Evolutionary conservation across 345 rosid species (phyloP).

Genomic region (Boechera divaricarpa): DNA sequence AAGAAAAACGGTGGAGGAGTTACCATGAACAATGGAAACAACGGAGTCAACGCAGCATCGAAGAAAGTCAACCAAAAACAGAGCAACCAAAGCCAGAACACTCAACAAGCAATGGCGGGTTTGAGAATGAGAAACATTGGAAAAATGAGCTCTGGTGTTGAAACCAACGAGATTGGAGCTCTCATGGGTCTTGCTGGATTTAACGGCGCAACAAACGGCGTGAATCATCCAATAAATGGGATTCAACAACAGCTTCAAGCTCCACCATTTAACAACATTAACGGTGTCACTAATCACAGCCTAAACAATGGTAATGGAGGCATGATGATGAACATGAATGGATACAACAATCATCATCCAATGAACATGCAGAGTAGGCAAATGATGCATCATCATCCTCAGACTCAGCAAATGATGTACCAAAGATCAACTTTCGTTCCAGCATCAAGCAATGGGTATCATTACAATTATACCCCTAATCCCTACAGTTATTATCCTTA

Average conservation of each 20-base stretch:
- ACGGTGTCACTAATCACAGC: slow-evolving; percentile 51
- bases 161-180: slow-evolving; percentile 52
- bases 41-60: slow-evolving; percentile 49
- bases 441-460: slow-evolving; percentile 66
- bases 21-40: slow-evolving; percentile 40
- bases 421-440: slow-evolving; percentile 62
- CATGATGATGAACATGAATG: slow-evolving; percentile 54
- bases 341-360: slow-evolving; percentile 36
- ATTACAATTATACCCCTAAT: slow-evolving; percentile 49
- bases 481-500: slow-evolving; percentile 50
- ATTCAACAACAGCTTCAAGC: slow-evolving; percentile 48
- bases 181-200: slow-evolving; percentile 62
- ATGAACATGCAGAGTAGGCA: slow-evolving; percentile 56
- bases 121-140: slow-evolving; percentile 56
- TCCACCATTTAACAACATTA: slow-evolving; percentile 54
- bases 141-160: slow-evolving; percentile 44
- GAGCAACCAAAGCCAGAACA: slow-evolving; percentile 54
- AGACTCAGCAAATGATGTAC: slow-evolving; percentile 71
- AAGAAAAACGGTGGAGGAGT: slow-evolving; percentile 51
- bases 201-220: slow-evolving; percentile 40
- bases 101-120: slow-evolving; percentile 54
- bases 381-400: slow-evolving; percentile 46
- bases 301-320: slow-evolving; percentile 42
- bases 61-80: slow-evolving; percentile 68
- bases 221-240: slow-evolving; percentile 41